Percentiles rank a stretch among this genome's conserved stretches.
These are phyloP conservation scores for Fusarium sp. DNA, from an alignment of 2,329 filamentous ascomycete genomes.

Conservation along the genomic window DNA sequence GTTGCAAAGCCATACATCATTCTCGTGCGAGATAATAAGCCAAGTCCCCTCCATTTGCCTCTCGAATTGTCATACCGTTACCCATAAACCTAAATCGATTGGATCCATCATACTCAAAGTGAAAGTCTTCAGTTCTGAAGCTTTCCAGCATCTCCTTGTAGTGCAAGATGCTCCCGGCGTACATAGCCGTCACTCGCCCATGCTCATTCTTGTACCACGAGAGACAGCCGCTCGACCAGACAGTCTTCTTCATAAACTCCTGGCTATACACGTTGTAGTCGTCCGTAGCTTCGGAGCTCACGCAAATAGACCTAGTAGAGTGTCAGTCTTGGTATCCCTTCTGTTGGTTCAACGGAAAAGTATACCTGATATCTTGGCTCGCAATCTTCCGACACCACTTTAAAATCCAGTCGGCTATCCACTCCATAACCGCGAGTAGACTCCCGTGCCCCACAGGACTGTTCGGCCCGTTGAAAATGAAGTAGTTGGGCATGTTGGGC, in stretches of 20 bases:
- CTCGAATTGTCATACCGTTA: neutral
- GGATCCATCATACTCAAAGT: neutral
- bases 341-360: too few species aligned
- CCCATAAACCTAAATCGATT: conserved; percentile 13
- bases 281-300: conserved; percentile 5
- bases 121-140: conserved; percentile 3
- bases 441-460: too few species aligned
- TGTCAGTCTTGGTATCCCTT: too few species aligned
- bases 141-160: conserved; percentile 1
- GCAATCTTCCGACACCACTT: too few species aligned
- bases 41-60: too few species aligned
- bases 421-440: too few species aligned
- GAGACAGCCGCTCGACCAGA: conserved; percentile 19
- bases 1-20: too few species aligned
- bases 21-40: too few species aligned
- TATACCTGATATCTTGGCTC: too few species aligned
- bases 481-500: too few species aligned
- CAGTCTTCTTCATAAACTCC: conserved; percentile 19
- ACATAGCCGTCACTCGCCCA: neutral
- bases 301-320: neutral
- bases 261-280: conserved; percentile 22
- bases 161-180: neutral
- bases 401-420: too few species aligned
- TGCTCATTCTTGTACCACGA: conserved; percentile 18
- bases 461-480: too few species aligned